These are phyloP conservation scores for Skeletonema costatum DNA, from an alignment of 108 stramenopile genomes.

Conservation along the genomic window DNA sequence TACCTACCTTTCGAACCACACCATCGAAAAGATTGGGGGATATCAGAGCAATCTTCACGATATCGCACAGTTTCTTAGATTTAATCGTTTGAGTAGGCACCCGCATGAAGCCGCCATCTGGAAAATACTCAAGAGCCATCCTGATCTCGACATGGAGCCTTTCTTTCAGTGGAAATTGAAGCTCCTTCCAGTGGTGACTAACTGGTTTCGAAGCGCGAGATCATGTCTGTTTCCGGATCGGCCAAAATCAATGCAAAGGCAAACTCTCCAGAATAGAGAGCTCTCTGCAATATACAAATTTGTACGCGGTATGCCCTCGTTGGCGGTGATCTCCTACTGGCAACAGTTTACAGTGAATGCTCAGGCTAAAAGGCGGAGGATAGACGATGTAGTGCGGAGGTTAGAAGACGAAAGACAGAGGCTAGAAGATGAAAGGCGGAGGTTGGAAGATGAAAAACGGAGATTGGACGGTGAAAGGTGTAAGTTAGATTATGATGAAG, in stretches of 20 bases:
- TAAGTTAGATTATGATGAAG: background rate
- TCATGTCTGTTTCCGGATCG: background rate
- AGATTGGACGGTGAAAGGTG: background rate
- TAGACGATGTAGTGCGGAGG: background rate
- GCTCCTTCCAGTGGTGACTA: background rate
- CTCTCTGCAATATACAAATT: background rate
- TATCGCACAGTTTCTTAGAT: background rate
- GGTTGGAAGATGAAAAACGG: too few species aligned
- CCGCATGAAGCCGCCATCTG: background rate
- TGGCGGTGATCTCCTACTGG: background rate
- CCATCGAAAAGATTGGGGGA: background rate
- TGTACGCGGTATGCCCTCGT: background rate
- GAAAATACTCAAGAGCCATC: background rate
- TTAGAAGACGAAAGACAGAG: too few species aligned
- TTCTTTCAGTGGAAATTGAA: conserved; percentile 5
- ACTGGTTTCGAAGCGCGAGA: background rate
- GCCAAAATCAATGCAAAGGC: background rate
- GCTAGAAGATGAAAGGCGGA: background rate
- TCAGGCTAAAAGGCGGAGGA: background rate
- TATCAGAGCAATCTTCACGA: background rate
- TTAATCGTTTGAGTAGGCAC: background rate
- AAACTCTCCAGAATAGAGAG: background rate
- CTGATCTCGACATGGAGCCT: background rate
- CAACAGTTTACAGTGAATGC: background rate
- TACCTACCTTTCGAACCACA: conserved; percentile 1